These are phyloP conservation scores for Ampelocalamus luodianensis DNA, from an alignment of 176 grass and related monocot genomes.

Conservation along the genomic window DNA sequence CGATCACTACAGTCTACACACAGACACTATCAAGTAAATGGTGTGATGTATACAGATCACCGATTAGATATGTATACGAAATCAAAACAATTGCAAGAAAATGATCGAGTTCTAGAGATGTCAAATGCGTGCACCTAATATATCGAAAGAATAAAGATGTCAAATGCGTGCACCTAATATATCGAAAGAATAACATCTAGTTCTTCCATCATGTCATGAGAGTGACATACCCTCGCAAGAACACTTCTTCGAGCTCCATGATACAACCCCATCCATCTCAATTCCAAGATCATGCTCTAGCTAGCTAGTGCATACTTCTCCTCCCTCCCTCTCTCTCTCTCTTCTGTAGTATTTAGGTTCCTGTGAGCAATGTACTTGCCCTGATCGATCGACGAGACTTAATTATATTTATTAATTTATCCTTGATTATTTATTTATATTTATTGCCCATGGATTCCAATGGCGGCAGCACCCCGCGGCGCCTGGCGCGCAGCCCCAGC, in stretches of 20 bases:
- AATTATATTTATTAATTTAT: constrained; percentile 56
- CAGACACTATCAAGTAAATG: not conserved
- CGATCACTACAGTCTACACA: not conserved
- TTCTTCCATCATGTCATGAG: constrained; percentile 37
- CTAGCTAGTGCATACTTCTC: not conserved
- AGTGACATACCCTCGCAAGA: constrained; percentile 26
- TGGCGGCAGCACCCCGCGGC: constrained; percentile 4
- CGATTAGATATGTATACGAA: not conserved
- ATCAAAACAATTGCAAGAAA: not conserved
- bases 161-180: not conserved
- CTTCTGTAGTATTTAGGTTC: not conserved
- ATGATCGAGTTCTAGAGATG: not conserved
- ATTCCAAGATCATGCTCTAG: constrained; percentile 11
- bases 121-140: not conserved
- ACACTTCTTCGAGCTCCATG: constrained; percentile 25
- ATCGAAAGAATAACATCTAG: not conserved
- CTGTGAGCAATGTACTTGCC: constrained; percentile 27
- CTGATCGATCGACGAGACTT: not conserved
- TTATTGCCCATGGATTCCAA: constrained; percentile 52
- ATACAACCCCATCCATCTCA: constrained; percentile 1
- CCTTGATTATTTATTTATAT: constrained; percentile 16
- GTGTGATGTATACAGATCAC: not conserved
- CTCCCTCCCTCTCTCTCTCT: not conserved
- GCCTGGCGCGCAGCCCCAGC: constrained; percentile 11
- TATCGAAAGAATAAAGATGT: not conserved